Percentiles rank a stretch among this genome's conserved stretches.
phyloP scores from a whole-genome alignment of 306 rosid species.

The Quercus robur region DNA sequence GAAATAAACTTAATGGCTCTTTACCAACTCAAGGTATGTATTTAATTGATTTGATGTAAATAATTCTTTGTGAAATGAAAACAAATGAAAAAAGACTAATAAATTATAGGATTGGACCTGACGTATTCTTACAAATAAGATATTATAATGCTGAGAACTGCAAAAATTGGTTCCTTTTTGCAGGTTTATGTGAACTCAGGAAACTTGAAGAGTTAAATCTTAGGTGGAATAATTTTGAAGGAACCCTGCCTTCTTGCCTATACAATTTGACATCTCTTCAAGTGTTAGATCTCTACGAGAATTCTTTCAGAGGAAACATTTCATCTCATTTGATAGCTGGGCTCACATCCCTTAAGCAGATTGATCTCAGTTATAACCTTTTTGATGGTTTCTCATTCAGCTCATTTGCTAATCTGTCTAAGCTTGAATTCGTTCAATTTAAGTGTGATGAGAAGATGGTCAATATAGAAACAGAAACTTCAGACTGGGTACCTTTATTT shows the following conservation, averaged over 20 bases:
- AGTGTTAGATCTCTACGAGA: background rate
- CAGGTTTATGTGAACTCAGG: conserved; percentile 7
- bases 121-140: no score
- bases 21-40: background rate
- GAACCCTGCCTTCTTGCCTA: conserved; percentile 10
- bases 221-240: background rate
- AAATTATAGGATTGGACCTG: no score
- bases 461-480: background rate
- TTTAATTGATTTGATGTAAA: no score
- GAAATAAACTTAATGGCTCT: background rate
- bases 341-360: background rate
- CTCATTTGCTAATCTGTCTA: conserved; percentile 14
- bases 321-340: background rate
- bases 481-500: background rate
- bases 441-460: background rate
- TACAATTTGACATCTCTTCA: conserved; percentile 6
- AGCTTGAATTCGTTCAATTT: background rate
- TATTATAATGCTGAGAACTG: no score
- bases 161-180: background rate
- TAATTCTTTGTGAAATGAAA: no score
- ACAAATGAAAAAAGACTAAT: no score
- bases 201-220: conserved; percentile 5
- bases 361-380: background rate
- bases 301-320: conserved; percentile 3
- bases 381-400: conserved; percentile 20